These are phyloP conservation scores for Lactarius indigo DNA, from an alignment of 768 basidiomycete species.

Conservation along the genomic window DNA sequence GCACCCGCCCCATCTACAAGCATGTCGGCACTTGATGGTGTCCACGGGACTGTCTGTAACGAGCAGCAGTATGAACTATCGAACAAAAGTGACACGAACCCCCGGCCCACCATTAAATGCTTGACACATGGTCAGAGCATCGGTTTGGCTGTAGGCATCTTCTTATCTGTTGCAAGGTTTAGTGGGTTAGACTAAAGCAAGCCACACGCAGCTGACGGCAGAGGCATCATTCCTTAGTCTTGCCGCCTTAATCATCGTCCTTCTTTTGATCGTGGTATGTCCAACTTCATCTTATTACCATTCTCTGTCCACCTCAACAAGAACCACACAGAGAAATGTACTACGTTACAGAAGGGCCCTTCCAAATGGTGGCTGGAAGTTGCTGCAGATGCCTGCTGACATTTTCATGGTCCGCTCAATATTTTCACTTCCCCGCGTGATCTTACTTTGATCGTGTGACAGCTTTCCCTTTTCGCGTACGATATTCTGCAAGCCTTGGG, in stretches of 20 bases:
- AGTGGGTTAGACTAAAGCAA: background rate
- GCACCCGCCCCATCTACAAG: background rate
- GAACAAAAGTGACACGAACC: too few relatives aligned
- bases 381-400: constrained; percentile 39
- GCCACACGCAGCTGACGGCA: constrained; percentile 32
- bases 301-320: background rate
- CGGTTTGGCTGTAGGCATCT: constrained; percentile 34
- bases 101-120: constrained; percentile 23
- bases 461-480: constrained; percentile 30
- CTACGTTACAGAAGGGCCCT: constrained; percentile 5
- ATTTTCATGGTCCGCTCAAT: constrained; percentile 37
- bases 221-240: constrained; percentile 31
- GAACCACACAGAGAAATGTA: constrained; percentile 15
- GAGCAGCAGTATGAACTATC: background rate
- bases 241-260: background rate
- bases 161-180: background rate
- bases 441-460: constrained; percentile 22
- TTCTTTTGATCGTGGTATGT: constrained; percentile 19
- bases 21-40: background rate
- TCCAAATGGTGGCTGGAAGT: constrained; percentile 12
- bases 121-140: constrained; percentile 37
- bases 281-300: background rate
- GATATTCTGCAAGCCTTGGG: constrained; percentile 41
- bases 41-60: constrained; percentile 17
- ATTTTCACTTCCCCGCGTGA: background rate